A percentile compares a stretch with the other conserved stretches of the same genome.
These are phyloP conservation scores for Yarrowia sp. DNA, from an alignment of 805 yeast species.

Conservation along the genomic window DNA sequence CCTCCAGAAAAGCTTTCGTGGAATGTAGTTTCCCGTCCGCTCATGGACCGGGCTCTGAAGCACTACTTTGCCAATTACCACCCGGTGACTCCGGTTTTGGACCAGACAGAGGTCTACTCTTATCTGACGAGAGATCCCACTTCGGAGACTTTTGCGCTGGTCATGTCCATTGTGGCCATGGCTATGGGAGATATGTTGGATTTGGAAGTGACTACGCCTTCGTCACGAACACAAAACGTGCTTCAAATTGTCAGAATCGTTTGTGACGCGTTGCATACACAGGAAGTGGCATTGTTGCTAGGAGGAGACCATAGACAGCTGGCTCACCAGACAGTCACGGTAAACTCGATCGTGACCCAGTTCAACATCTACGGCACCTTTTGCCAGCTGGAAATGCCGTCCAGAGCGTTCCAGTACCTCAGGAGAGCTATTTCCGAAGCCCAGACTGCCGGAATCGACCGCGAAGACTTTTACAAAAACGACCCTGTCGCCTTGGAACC, in stretches of 20 bases:
- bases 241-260: conserved; percentile 1
- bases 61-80: conserved; percentile 6
- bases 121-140: background rate
- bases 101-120: background rate
- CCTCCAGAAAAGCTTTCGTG: conserved; percentile 1
- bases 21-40: background rate
- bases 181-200: conserved; percentile 9
- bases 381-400: conserved; percentile 18
- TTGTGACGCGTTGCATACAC: background rate
- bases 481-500: background rate
- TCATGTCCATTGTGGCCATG: conserved; percentile 18
- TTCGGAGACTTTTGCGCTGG: conserved; percentile 1
- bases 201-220: background rate
- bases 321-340: background rate
- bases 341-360: background rate
- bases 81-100: conserved; percentile 12
- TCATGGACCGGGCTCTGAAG: background rate
- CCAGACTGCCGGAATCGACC: background rate
- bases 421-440: background rate
- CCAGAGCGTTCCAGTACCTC: background rate
- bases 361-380: conserved; percentile 9
- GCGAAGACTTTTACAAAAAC: background rate
- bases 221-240: background rate
- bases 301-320: background rate
- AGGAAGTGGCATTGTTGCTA: background rate